Evolutionary conservation across 352 stramenopile genomes (phyloP), one percentile per base, ranked within the genome.

Genomic region (Pythium volutum): DNA sequence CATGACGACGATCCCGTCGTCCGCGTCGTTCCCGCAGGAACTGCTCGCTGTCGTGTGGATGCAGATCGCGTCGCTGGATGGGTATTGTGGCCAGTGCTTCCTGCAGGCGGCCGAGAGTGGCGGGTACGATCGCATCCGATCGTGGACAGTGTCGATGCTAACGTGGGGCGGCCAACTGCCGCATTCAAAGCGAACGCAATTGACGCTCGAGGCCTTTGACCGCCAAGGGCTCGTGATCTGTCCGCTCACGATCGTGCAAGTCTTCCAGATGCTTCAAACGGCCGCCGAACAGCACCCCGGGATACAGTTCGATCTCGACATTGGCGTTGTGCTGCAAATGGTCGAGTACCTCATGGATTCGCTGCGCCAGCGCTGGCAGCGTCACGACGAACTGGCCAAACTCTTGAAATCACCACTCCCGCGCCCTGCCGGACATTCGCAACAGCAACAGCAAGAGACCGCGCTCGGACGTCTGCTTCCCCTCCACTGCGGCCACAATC

Each of bases 401-500:
- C 31, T 36, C 10, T 34, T 8, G 9, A 49, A 47, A 12, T 48
- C 51, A 16, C 18, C 36, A 7, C 36, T 43, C 9, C 36, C 36
- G 11, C 31, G 3, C 14, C 8, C 31, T 8, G 31, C 31, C 31
- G 31, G 31, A 11, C 14, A 36, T 11, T 36, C 31, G 31, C 31
- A 36, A 11, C 31, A 36, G 31, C 31, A 36, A 36, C 31, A 36
- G 20, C 46, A 43, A 31, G 39, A 16, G 27, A 46, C 26, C 6
- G 23, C 22, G 5, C 38, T 75, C 12, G 87, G 85, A 6, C 76
- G 63, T 8, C 67, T 96, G 14, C 65, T 96, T 22, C 70, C 79
- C 14, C 62, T 96, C 12, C 87, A 91, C 48, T 96, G 87, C 41
- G 87, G 85, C 9, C 87, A 96, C 59, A 96, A 96, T 64, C 87